phyloP scores from a whole-genome alignment of 2,329 filamentous ascomycete species.

The Arthrobotrys pseudoclavata region DNA sequence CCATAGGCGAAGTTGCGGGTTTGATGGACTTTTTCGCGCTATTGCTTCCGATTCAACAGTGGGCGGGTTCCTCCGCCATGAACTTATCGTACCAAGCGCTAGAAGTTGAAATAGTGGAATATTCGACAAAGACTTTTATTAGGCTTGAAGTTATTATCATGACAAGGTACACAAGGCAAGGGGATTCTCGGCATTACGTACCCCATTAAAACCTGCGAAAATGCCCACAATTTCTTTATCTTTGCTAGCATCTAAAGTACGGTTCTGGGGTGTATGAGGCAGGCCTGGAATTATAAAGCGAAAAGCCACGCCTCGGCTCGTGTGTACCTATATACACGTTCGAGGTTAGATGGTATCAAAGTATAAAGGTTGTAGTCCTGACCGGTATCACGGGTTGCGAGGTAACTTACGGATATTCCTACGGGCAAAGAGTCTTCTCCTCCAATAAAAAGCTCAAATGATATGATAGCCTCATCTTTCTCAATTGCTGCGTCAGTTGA shows the following conservation, averaged over 20 bases:
- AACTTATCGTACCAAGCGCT: slow-evolving; percentile 23
- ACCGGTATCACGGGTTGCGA: neutral
- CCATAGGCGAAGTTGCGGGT: slow-evolving; percentile 22
- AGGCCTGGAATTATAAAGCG: neutral
- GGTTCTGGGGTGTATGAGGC: neutral
- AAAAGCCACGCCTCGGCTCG: slow-evolving; percentile 7
- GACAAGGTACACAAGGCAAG: neutral
- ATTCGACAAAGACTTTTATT: neutral
- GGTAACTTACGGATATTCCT: slow-evolving; percentile 16
- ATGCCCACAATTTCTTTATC: slow-evolving; percentile 8
- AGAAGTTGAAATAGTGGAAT: neutral
- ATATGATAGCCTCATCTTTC: slow-evolving; percentile 6
- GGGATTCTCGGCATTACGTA: neutral
- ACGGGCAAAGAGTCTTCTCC: neutral
- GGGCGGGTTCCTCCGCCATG: neutral
- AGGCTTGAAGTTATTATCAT: neutral
- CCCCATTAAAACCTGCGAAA: slow-evolving; percentile 24
- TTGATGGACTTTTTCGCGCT: neutral
- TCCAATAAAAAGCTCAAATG: slow-evolving; percentile 14
- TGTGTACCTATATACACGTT: neutral
- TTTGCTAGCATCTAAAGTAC: neutral
- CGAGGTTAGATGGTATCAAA: neutral
- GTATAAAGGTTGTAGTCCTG: neutral
- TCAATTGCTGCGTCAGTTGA: slow-evolving; percentile 15
- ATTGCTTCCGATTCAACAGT: neutral